Percentiles rank a stretch among this genome's conserved stretches.
Conservation (phyloP, 2,329 filamentous ascomycete species). For the Paecilomyces dactylethromorphus region DNA sequence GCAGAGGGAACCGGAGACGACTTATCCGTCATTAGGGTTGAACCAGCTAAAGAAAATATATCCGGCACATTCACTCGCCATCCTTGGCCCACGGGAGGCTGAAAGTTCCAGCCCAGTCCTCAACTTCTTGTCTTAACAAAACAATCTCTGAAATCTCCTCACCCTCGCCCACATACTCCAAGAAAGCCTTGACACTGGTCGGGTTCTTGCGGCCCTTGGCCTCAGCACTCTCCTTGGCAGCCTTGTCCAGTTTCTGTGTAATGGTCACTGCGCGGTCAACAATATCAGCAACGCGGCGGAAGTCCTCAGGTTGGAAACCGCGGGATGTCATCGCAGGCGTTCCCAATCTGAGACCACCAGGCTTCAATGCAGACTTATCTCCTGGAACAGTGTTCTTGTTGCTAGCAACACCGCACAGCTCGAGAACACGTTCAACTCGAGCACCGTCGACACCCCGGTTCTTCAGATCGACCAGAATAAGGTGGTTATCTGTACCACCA, state of each 20-base stretch:
- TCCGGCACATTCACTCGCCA: constrained; percentile 26
- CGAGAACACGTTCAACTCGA: constrained; percentile 81
- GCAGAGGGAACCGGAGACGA: not conserved
- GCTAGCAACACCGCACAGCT: constrained; percentile 89
- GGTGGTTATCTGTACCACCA: constrained; percentile 94
- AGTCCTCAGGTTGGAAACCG: constrained; percentile 85
- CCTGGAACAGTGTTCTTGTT: constrained; percentile 99
- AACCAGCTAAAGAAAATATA: not conserved
- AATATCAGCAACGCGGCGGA: constrained; percentile 76
- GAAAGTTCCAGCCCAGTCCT: constrained; percentile 81
- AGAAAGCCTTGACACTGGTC: constrained; percentile 98
- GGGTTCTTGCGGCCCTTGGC: constrained; percentile 80
- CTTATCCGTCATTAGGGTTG: not conserved
- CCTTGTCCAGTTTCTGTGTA: constrained; percentile 68
- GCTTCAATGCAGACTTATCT: constrained; percentile 86
- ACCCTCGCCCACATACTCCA: constrained; percentile 72
- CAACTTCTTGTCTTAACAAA: constrained; percentile 80
- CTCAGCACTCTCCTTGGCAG: constrained; percentile 66
- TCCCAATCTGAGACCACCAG: constrained; percentile 87
- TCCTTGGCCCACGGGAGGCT: constrained; percentile 74
- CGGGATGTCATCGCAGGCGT: constrained; percentile 97
- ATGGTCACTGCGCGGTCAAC: constrained; percentile 78
- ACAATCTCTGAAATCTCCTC: constrained; percentile 80
- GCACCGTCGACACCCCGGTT: constrained; percentile 83
- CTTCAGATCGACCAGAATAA: constrained; percentile 92